A percentile compares a stretch with the other conserved stretches of the same genome.
Conservation (phyloP, 495 filamentous ascomycete genomes). For the Margaritispora aquatica region DNA sequence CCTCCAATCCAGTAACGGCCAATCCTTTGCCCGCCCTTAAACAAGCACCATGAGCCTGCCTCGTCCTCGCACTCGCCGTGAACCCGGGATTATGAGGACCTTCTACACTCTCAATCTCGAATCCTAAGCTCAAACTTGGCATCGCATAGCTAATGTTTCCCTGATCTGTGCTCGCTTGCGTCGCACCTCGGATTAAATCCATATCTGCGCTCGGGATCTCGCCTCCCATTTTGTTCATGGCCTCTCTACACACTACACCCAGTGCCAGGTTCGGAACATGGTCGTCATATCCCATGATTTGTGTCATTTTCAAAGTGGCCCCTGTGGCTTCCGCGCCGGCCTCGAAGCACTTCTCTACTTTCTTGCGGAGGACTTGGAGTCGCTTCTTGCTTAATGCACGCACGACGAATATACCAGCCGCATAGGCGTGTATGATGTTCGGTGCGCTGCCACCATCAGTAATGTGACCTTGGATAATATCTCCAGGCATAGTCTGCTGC, state of each 20-base stretch:
- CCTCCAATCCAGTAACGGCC: conserved; percentile 4
- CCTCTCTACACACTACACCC: background rate
- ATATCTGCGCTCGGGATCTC: conserved; percentile 26
- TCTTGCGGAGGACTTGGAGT: conserved; percentile 2
- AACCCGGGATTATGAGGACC: conserved; percentile 59
- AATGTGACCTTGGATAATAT: conserved; percentile 17
- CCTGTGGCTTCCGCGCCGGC: conserved; percentile 16
- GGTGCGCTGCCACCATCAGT: conserved; percentile 12
- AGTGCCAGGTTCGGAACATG: conserved; percentile 10
- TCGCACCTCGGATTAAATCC: conserved; percentile 42
- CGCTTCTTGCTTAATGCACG: conserved; percentile 1
- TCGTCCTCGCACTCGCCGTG: conserved; percentile 26
- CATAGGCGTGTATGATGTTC: conserved; percentile 18
- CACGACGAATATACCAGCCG: conserved; percentile 6
- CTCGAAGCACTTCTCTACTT: conserved; percentile 9
- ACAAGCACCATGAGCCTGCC: conserved; percentile 1
- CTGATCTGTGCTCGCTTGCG: conserved; percentile 52
- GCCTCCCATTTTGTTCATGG: conserved; percentile 6
- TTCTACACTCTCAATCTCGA: conserved; percentile 44
- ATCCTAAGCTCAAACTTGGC: conserved; percentile 54
- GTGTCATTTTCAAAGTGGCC: conserved; percentile 33
- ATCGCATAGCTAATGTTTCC: conserved; percentile 60
- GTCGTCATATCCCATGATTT: conserved; percentile 8
- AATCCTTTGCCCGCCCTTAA: conserved; percentile 12
- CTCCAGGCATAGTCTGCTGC: conserved; percentile 12